A percentile compares a stretch with the other conserved stretches of the same genome.
phyloP scores from a whole-genome alignment of 257 asterid genomes.

The Capsicum rhomboideum region DNA sequence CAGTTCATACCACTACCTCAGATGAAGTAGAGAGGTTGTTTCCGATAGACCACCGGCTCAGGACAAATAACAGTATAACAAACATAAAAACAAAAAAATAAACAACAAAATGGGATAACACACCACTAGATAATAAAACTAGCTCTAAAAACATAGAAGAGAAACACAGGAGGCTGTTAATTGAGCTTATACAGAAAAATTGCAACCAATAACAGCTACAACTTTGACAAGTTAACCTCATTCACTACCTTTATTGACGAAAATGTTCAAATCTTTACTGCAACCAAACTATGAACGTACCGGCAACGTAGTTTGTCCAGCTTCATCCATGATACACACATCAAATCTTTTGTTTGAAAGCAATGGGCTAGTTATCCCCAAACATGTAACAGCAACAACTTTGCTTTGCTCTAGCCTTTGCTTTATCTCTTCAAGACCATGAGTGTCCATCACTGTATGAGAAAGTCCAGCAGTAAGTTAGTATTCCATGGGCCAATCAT shows the following conservation, averaged over 20 bases:
- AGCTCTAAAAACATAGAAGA: background rate
- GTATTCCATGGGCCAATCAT: slow-evolving; percentile 1
- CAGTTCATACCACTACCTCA: no score
- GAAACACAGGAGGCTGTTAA: background rate
- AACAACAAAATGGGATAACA: no score
- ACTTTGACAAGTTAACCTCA: background rate
- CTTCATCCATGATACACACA: slow-evolving; percentile 98
- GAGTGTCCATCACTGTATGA: slow-evolving; percentile 47
- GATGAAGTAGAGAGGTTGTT: no score
- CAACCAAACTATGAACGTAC: slow-evolving; percentile 24
- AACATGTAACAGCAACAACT: slow-evolving; percentile 92
- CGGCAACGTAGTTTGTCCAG: slow-evolving; percentile 95
- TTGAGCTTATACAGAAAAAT: background rate
- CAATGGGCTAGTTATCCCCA: slow-evolving; percentile 86
- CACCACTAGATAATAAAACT: no score
- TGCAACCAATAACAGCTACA: background rate
- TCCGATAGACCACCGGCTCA: no score
- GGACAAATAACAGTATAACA: no score
- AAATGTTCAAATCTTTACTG: background rate
- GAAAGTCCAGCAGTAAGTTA: slow-evolving; percentile 10
- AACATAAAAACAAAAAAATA: no score
- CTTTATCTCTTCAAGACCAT: slow-evolving; percentile 52
- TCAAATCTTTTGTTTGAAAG: slow-evolving; percentile 81
- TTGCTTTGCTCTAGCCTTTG: slow-evolving; percentile 55
- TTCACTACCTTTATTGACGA: background rate